Base-by-base conservation (phyloP, 108 stramenopile genomes). In the Aurantiochytrium sp. region DNA sequence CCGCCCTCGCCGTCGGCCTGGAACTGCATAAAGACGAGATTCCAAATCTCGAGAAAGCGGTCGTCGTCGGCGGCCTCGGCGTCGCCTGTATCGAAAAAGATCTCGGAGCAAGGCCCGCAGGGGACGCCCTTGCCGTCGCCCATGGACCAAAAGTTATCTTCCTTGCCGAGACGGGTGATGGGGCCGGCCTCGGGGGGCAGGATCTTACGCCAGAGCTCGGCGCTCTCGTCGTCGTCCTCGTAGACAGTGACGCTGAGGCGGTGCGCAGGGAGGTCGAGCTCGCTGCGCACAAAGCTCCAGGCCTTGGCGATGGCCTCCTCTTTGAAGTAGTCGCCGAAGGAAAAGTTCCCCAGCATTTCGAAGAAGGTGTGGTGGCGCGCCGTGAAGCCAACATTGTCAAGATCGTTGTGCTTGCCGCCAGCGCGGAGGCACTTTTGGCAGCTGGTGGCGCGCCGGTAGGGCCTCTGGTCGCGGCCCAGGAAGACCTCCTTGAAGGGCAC, bases 81-180 rank as follows among this genome's bases (percentile, higher is more conserved):
- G 10, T 88, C 68, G 88, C 98, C 97, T 17, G 97, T 95, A 92
- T 99, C 98, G 89, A 97, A 99, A 88, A 98, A 97, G 86, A 99
- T 96, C 92, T 98, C 97, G 86, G 96, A 95, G 89, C 98, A 99
- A 36, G 98, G 98, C 36, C 98, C 98, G 90, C 98, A 98, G n/a
- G 98, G 98, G 4, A 92, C 92, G 31, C 88, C 85, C 17, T 97
- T 97, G 10, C 96, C 97, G 55, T 96, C 97, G 22, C 98, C 98
- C 98, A 99, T 98, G 91, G 98, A 98, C 99, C 99, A 99, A 92
- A 99, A 99, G 93, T 99, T 99, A 89, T 99, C 97, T 88, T 93
- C 91, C 12, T 86, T 52, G 86, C 85, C 92, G 32, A 90, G 90
- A 3, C 92, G 92, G 31, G 91, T 41, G 30, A 81, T 81, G n/a